phyloP scores from a whole-genome alignment of 257 asterid species.

The Forsythia viridissima region DNA sequence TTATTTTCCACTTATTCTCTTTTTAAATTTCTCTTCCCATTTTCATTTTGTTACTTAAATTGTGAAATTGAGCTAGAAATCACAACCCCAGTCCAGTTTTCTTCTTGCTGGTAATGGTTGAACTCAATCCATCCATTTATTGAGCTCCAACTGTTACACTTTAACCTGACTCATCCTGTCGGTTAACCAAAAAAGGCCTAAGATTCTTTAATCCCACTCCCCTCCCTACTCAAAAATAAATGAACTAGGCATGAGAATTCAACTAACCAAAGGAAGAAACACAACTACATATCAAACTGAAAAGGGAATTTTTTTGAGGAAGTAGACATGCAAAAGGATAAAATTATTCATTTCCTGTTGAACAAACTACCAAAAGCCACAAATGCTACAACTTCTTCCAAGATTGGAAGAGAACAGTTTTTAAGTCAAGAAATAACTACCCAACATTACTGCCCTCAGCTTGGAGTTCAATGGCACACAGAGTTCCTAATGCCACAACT shows the following conservation, averaged over 20 bases:
- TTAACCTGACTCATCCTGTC: no score
- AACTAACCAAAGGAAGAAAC: neutral
- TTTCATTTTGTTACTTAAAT: no score
- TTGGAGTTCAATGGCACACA: conserved; percentile 81
- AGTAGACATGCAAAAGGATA: neutral
- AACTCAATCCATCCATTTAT: no score
- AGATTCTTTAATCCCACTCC: no score
- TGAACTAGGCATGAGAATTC: neutral
- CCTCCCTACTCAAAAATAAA: no score
- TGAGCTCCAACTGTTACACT: no score
- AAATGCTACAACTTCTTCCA: neutral
- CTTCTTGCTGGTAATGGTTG: no score
- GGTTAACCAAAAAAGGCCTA: no score
- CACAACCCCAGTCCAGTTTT: no score
- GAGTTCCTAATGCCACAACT: conserved; percentile 82
- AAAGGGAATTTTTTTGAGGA: neutral
- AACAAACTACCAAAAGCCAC: neutral
- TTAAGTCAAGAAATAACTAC: conserved; percentile 39
- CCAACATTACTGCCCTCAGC: conserved; percentile 83
- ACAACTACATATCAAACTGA: neutral
- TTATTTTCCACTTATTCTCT: no score
- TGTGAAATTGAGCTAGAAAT: no score
- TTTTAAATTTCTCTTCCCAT: no score
- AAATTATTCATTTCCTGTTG: neutral
- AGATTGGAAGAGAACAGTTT: conserved; percentile 7